phyloP scores from a whole-genome alignment of 208 protist genomes.

The Acanthamoeba healyi region DNA sequence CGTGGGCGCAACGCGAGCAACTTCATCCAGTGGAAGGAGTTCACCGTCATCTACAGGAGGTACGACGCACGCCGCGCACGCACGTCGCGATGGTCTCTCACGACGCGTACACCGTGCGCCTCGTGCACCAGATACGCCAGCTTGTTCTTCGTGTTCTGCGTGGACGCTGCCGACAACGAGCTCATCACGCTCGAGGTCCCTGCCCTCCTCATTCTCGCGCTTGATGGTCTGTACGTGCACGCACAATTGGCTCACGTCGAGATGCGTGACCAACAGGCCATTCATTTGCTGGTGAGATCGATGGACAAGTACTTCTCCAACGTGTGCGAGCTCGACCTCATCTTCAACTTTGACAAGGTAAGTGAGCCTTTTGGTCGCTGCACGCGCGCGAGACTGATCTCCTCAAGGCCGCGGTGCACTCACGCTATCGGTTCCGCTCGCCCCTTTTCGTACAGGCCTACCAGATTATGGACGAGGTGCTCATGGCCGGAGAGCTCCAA shows the following conservation, averaged over 20 bases:
- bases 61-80: no score
- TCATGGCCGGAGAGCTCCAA: constrained; percentile 98
- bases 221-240: neutral
- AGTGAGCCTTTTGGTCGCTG: neutral
- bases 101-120: neutral
- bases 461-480: constrained; percentile 98
- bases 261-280: neutral
- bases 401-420: no score
- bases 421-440: neutral
- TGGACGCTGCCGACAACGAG: constrained; percentile 99
- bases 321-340: constrained; percentile 99
- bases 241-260: no score
- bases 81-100: no score
- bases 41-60: constrained; percentile 68
- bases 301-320: constrained; percentile 99
- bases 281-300: constrained; percentile 91
- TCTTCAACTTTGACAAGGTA: constrained; percentile 99
- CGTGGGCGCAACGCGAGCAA: constrained; percentile 21
- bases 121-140: constrained; percentile 95
- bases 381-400: no score
- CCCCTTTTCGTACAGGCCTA: constrained; percentile 92
- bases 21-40: constrained; percentile 72
- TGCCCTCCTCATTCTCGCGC: neutral
- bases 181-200: constrained; percentile 96
- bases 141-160: constrained; percentile 99